A percentile compares a stretch with the other conserved stretches of the same genome.
These are phyloP conservation scores for Silene noctiflora DNA, from an alignment of 179 eudicot species.

Conservation along the genomic window DNA sequence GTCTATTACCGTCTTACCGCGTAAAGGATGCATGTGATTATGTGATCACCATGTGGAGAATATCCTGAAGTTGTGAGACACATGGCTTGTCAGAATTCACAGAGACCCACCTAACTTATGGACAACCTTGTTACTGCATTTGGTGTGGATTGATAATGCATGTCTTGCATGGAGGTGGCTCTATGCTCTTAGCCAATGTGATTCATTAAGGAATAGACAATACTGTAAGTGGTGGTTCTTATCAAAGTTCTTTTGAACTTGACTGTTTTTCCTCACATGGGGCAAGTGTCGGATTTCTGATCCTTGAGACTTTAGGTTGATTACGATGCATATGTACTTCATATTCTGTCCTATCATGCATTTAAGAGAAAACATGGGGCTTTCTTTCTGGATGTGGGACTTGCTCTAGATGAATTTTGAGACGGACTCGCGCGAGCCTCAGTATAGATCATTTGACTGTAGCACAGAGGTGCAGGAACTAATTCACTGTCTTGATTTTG, in stretches of 20 bases:
- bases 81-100: not conserved
- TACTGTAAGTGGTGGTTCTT: not conserved
- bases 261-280: not conserved
- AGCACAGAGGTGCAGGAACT: not conserved
- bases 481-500: not conserved
- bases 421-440: not conserved
- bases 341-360: not conserved
- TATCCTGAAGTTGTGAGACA: not conserved
- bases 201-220: not conserved
- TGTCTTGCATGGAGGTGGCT: not conserved
- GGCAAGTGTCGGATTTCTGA: not conserved
- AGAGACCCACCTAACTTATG: not conserved
- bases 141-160: not conserved
- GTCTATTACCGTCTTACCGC: not conserved
- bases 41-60: too few relatives aligned
- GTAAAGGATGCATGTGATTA: not conserved
- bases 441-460: slow-evolving; percentile 6
- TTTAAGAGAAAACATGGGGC: not conserved
- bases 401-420: not conserved
- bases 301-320: not conserved
- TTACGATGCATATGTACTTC: not conserved
- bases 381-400: not conserved
- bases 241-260: not conserved
- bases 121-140: not conserved
- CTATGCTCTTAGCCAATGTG: not conserved